phyloP scores from a whole-genome alignment of 441 rosid species.

The Mallotus japonicus region DNA sequence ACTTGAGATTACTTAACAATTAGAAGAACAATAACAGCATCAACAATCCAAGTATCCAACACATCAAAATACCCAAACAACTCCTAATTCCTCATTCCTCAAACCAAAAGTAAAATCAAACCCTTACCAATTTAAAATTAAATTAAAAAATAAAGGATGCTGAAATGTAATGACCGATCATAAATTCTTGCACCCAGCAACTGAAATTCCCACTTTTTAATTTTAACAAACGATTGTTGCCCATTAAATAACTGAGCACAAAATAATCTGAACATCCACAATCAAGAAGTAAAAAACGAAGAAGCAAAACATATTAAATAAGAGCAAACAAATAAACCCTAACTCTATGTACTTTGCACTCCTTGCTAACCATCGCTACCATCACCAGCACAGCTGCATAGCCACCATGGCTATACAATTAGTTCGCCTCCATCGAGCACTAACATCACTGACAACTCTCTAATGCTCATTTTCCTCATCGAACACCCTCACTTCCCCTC shows the following conservation, averaged over 20 bases:
- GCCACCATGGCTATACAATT: slow-evolving; percentile 25
- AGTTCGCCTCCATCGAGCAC: slow-evolving; percentile 26
- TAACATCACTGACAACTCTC: slow-evolving; percentile 15
- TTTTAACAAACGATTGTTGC: too few relatives aligned
- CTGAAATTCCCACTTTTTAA: too few relatives aligned
- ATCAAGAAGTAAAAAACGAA: too few relatives aligned
- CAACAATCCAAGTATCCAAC: not conserved
- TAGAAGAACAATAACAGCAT: slow-evolving; percentile 12
- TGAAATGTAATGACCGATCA: not conserved
- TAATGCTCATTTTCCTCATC: slow-evolving; percentile 18
- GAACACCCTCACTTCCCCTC: not conserved
- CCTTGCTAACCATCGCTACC: not conserved
- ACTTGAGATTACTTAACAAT: slow-evolving; percentile 9
- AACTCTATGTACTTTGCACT: not conserved
- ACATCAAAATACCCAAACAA: slow-evolving; percentile 22
- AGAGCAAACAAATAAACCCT: too few relatives aligned
- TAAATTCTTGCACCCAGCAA: too few relatives aligned
- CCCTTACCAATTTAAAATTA: not conserved
- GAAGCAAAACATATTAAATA: too few relatives aligned
- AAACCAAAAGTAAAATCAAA: not conserved
- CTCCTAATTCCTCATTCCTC: slow-evolving; percentile 23
- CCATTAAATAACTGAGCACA: too few relatives aligned
- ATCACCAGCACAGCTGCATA: not conserved
- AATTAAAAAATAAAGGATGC: slow-evolving; percentile 1
- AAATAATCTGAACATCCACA: too few relatives aligned